Evolutionary conservation across 1,284 basidiomycete genomes (phyloP).

Genomic region (Marasmius oreades): DNA sequence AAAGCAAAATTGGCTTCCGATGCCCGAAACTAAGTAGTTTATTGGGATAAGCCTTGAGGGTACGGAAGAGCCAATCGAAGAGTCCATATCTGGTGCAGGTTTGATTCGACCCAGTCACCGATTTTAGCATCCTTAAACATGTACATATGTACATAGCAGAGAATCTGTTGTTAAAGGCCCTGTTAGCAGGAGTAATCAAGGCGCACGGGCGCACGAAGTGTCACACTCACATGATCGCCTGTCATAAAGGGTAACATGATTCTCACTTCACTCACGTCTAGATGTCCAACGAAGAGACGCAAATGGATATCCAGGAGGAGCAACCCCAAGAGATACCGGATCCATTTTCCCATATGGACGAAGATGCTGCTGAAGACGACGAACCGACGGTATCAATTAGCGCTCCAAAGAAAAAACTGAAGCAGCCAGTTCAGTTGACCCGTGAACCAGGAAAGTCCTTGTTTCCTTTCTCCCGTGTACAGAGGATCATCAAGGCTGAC

Average conservation of each 20-base stretch:
- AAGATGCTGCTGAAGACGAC: slow-evolving; percentile 9
- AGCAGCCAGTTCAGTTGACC: slow-evolving; percentile 25
- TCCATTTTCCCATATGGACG: slow-evolving; percentile 8
- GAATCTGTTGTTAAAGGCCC: too few species aligned
- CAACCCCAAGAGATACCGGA: neutral
- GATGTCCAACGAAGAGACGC: slow-evolving; percentile 6
- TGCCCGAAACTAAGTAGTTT: too few species aligned
- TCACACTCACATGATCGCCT: neutral
- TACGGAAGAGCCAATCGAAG: too few species aligned
- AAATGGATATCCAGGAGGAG: neutral
- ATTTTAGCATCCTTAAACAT: too few species aligned
- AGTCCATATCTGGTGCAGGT: too few species aligned
- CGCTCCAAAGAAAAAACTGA: slow-evolving; percentile 26
- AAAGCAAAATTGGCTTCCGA: too few species aligned
- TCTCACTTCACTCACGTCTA: neutral
- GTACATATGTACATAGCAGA: too few species aligned
- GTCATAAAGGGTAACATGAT: neutral
- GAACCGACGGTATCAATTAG: slow-evolving; percentile 3
- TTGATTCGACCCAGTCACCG: too few species aligned
- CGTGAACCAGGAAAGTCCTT: slow-evolving; percentile 62
- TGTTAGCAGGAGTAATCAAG: too few species aligned
- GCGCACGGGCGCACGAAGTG: neutral
- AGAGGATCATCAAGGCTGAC: slow-evolving; percentile 78
- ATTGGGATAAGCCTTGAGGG: too few species aligned
- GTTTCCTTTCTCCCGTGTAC: slow-evolving; percentile 69